Conservation (phyloP, 306 rosid genomes). For the Citrullus mucosospermus region DNA sequence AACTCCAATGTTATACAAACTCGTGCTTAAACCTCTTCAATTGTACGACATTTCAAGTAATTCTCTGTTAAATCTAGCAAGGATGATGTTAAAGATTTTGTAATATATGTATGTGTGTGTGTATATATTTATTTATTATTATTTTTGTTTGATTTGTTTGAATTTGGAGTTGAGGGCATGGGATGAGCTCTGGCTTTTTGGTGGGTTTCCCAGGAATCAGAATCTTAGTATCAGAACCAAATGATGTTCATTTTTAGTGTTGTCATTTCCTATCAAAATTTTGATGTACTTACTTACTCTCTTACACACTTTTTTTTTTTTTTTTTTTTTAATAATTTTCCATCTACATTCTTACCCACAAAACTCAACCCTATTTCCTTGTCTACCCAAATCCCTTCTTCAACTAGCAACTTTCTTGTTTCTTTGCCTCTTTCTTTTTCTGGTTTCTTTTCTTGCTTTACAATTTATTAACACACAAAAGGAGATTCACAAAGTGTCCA, state of each 20-base stretch:
- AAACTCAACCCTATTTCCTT: neutral
- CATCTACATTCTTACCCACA: too few species aligned
- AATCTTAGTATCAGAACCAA: slow-evolving; percentile 2
- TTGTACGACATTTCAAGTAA: too few species aligned
- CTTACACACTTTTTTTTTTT: too few species aligned
- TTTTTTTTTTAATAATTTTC: neutral
- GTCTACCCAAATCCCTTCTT: neutral
- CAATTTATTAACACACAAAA: neutral
- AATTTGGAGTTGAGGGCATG: neutral
- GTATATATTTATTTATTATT: too few species aligned
- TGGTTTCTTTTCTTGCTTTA: neutral
- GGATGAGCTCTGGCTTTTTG: neutral
- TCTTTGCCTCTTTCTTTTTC: neutral
- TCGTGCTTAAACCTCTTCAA: too few species aligned
- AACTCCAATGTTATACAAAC: too few species aligned
- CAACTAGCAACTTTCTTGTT: neutral
- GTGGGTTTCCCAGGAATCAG: neutral
- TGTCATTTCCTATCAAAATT: neutral
- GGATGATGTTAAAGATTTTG: too few species aligned
- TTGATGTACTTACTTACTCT: too few species aligned
- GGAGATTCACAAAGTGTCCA: neutral
- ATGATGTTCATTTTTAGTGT: neutral
- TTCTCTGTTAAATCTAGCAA: too few species aligned
- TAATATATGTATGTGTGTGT: too few species aligned
- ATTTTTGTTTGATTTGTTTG: neutral